Evolutionary conservation across 441 rosid species (phyloP).

Genomic region (Pelargonium cotyledonis): DNA sequence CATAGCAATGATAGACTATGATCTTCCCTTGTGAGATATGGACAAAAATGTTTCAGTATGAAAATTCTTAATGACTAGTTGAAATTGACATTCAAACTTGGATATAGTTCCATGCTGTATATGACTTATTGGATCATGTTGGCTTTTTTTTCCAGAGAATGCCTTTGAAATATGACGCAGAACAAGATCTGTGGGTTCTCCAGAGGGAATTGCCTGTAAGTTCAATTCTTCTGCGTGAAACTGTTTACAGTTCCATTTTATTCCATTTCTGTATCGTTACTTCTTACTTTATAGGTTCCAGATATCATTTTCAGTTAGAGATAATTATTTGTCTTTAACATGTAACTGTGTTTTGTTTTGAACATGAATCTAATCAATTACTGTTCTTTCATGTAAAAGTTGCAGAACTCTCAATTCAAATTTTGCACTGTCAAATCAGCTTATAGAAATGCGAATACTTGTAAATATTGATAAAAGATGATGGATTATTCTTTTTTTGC

Average conservation of each 20-base stretch:
- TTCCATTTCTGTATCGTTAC: background rate
- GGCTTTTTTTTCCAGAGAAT: constrained; percentile 50
- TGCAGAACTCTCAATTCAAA: too few relatives aligned
- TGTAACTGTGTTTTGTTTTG: too few relatives aligned
- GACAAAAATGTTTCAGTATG: background rate
- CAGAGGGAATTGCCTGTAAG: constrained; percentile 66
- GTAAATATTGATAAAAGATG: too few relatives aligned
- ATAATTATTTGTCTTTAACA: too few relatives aligned
- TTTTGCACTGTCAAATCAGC: too few relatives aligned
- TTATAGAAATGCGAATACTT: too few relatives aligned
- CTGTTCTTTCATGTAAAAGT: too few relatives aligned
- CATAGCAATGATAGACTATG: too few relatives aligned
- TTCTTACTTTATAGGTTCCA: too few relatives aligned
- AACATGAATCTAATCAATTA: too few relatives aligned
- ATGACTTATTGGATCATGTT: constrained; percentile 2
- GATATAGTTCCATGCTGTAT: background rate
- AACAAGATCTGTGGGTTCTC: constrained; percentile 55
- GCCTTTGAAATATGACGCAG: constrained; percentile 53
- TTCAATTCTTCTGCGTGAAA: constrained; percentile 4
- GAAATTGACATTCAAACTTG: background rate
- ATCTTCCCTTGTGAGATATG: too few relatives aligned
- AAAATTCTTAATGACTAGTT: background rate
- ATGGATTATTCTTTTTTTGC: background rate
- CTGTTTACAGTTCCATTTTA: background rate
- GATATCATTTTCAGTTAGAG: too few relatives aligned